Evolutionary conservation across 2,329 filamentous ascomycete genomes (phyloP).

Genomic region (Ceratocystis alfenasii): DNA sequence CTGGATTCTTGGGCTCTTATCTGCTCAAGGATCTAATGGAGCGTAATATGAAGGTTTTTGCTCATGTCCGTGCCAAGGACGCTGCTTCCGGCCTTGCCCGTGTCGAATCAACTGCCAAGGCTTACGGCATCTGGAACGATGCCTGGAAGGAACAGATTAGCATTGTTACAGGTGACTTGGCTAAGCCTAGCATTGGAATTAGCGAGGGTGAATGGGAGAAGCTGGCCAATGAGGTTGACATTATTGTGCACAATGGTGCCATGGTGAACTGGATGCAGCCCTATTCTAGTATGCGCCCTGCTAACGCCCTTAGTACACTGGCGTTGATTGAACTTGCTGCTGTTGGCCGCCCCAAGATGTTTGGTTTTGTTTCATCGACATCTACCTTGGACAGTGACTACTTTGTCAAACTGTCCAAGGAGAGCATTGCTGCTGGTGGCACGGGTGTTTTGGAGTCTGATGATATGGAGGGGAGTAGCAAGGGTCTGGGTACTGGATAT

Average conservation of each 20-base stretch:
- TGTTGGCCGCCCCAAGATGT: slow-evolving; percentile 63
- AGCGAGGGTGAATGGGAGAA: slow-evolving; percentile 51
- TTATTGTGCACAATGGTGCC: slow-evolving; percentile 73
- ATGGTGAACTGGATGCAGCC: slow-evolving; percentile 69
- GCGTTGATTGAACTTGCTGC: slow-evolving; percentile 64
- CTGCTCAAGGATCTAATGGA: slow-evolving; percentile 63
- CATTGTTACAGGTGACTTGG: slow-evolving; percentile 61
- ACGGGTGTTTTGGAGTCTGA: slow-evolving; percentile 61
- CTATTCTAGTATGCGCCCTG: slow-evolving; percentile 57
- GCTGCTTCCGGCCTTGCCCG: slow-evolving; percentile 49
- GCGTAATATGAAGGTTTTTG: slow-evolving; percentile 52
- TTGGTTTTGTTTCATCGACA: slow-evolving; percentile 75
- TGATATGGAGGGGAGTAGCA: slow-evolving; percentile 62
- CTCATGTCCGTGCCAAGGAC: slow-evolving; percentile 61
- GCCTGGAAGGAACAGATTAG: slow-evolving; percentile 54
- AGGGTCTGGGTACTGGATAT: slow-evolving; percentile 73
- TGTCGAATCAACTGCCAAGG: slow-evolving; percentile 54
- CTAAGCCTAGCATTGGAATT: slow-evolving; percentile 62
- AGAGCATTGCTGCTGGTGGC: slow-evolving; percentile 47
- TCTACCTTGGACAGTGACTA: slow-evolving; percentile 70
- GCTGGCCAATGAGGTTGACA: slow-evolving; percentile 55
- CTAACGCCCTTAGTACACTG: slow-evolving; percentile 74
- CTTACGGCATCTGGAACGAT: slow-evolving; percentile 68
- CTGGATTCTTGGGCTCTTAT: slow-evolving; percentile 77
- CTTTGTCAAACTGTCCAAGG: slow-evolving; percentile 62